Conservation (phyloP, 257 asterid species). For the Cinchona pubescens region DNA sequence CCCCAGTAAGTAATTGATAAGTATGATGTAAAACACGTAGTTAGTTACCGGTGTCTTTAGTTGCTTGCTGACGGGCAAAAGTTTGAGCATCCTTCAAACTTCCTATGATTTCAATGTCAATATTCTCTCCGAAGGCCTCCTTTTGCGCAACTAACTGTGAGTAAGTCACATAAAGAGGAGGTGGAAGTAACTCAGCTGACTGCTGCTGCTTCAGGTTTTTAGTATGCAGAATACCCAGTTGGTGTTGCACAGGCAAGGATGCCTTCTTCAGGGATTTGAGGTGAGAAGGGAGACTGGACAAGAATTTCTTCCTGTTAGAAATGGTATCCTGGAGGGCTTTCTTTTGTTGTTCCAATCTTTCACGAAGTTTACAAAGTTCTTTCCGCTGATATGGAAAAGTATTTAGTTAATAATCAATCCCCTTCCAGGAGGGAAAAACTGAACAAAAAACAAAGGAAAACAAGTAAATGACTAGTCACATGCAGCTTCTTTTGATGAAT, state of each 20-base stretch:
- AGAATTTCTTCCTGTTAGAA: slow-evolving; percentile 76
- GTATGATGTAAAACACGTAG: neutral
- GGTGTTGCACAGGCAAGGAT: slow-evolving; percentile 88
- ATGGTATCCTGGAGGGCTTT: slow-evolving; percentile 83
- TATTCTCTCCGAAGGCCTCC: slow-evolving; percentile 87
- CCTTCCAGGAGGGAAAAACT: neutral
- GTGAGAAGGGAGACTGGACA: slow-evolving; percentile 92
- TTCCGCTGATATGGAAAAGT: slow-evolving; percentile 64
- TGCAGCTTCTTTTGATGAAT: neutral
- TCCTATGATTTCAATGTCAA: slow-evolving; percentile 85
- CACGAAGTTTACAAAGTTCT: slow-evolving; percentile 83
- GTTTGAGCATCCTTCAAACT: slow-evolving; percentile 89
- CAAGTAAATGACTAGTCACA: neutral
- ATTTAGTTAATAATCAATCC: slow-evolving; percentile 6
- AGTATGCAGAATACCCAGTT: slow-evolving; percentile 76
- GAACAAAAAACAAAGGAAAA: neutral
- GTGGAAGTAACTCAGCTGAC: slow-evolving; percentile 88
- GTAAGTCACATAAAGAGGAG: slow-evolving; percentile 82
- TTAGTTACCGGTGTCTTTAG: slow-evolving; percentile 61
- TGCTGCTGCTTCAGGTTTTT: slow-evolving; percentile 90
- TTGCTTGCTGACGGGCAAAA: slow-evolving; percentile 80
- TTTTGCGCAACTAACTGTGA: slow-evolving; percentile 91
- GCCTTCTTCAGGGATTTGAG: slow-evolving; percentile 96
- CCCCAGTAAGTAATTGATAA: neutral
- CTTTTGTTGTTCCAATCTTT: slow-evolving; percentile 73